Evolutionary conservation across 208 protist genomes (phyloP).

Genomic region (Acanthamoeba healyi): DNA sequence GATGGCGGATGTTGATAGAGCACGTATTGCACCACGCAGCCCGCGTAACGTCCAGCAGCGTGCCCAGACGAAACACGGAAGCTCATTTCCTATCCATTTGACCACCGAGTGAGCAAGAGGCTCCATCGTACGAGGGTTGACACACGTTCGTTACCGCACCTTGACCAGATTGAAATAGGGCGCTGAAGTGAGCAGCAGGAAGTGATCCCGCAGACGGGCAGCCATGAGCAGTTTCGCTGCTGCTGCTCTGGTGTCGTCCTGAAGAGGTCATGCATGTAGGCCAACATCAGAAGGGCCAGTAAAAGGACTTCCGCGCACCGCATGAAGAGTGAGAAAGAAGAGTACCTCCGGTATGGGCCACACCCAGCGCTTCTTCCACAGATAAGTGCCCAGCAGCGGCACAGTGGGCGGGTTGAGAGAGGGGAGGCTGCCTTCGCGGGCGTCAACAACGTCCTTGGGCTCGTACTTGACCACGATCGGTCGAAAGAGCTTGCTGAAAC

Average conservation of each 20-base stretch:
- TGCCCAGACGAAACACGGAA: constrained; percentile 32
- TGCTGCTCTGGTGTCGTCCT: constrained; percentile 35
- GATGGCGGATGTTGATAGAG: constrained; percentile 62
- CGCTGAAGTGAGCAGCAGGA: constrained; percentile 36
- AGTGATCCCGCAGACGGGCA: constrained; percentile 43
- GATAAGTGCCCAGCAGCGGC: constrained; percentile 53
- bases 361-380: constrained; percentile 71
- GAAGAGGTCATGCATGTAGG: no score
- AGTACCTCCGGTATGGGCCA: constrained; percentile 24
- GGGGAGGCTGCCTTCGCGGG: not conserved
- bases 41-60: constrained; percentile 1
- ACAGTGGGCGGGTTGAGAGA: constrained; percentile 42
- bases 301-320: not conserved
- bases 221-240: constrained; percentile 37
- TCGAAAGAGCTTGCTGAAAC: constrained; percentile 72
- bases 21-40: constrained; percentile 71
- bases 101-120: not conserved
- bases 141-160: not conserved
- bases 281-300: no score
- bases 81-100: not conserved
- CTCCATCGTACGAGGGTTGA: not conserved
- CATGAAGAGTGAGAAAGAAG: not conserved
- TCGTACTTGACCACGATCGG: constrained; percentile 73
- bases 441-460: constrained; percentile 27
- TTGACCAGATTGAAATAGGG: constrained; percentile 48